A percentile compares a stretch with the other conserved stretches of the same genome.
phyloP scores from a whole-genome alignment of 1,139 yeast genomes.

The Debaryomyces psychrophilus region DNA sequence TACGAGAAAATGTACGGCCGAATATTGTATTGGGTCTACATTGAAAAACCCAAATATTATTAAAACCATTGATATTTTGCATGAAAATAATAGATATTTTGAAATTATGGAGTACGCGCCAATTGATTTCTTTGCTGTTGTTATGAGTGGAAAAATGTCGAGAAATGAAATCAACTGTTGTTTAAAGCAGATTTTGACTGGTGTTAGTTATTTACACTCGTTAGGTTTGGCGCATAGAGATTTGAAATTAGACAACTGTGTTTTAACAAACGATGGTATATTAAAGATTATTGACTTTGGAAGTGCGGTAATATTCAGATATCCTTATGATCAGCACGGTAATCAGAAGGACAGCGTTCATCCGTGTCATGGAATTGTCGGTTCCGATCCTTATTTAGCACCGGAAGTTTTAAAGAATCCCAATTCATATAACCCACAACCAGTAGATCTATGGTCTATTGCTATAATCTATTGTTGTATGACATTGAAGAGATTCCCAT shows the following conservation, averaged over 20 bases:
- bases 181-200: conserved; percentile 81
- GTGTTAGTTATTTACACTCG: conserved; percentile 80
- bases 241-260: conserved; percentile 92
- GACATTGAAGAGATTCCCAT: conserved; percentile 92
- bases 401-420: conserved; percentile 85
- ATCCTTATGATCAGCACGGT: conserved; percentile 73
- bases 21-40: conserved; percentile 92
- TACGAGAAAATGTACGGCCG: conserved; percentile 94
- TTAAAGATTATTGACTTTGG: conserved; percentile 95
- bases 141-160: conserved; percentile 94
- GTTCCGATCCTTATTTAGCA: conserved; percentile 96
- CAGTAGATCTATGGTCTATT: conserved; percentile 93
- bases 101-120: conserved; percentile 99
- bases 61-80: conserved; percentile 89
- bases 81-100: conserved; percentile 82
- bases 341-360: conserved; percentile 60
- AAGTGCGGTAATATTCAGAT: conserved; percentile 89
- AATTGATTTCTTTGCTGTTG: conserved; percentile 93
- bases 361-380: conserved; percentile 90
- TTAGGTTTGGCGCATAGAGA: conserved; percentile 96
- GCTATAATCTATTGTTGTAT: conserved; percentile 94
- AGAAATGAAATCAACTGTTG: conserved; percentile 86
- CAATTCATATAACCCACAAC: conserved; percentile 82
- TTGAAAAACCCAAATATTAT: conserved; percentile 89
- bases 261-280: conserved; percentile 81